Evolutionary conservation across 306 rosid genomes (phyloP).

Genomic region (Boehmeria nivea): DNA sequence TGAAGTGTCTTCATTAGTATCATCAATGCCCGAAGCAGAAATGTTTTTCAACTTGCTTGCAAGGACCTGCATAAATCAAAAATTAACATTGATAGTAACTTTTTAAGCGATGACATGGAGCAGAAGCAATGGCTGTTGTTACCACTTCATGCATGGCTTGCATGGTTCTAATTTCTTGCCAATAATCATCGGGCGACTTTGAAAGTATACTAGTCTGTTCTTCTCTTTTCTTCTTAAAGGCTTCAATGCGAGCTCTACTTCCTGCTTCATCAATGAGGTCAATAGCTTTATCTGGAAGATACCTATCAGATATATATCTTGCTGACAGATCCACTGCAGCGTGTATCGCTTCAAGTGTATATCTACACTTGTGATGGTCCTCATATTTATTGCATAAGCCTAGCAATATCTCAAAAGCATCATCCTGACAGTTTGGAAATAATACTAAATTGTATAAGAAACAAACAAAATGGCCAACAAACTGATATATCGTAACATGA

Average conservation of each 20-base stretch:
- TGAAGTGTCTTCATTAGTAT: conserved; percentile 31
- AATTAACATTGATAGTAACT: conserved; percentile 1
- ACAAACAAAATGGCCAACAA: conserved; percentile 7
- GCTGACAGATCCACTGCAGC: conserved; percentile 72
- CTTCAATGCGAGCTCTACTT: conserved; percentile 82
- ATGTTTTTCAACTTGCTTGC: conserved; percentile 51
- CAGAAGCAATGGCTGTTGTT: conserved; percentile 20
- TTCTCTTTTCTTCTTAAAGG: conserved; percentile 59
- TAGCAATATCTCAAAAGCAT: conserved; percentile 56
- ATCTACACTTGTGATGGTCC: conserved; percentile 72
- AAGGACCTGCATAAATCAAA: conserved; percentile 34
- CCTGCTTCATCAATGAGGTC: conserved; percentile 98
- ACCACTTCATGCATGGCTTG: conserved; percentile 77
- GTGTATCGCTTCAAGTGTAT: conserved; percentile 54
- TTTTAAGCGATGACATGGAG: not conserved
- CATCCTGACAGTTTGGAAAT: conserved; percentile 38
- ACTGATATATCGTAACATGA: conserved; percentile 5
- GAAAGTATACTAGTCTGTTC: conserved; percentile 50
- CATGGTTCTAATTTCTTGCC: conserved; percentile 75
- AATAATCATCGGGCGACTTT: conserved; percentile 61
- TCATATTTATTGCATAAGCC: conserved; percentile 73
- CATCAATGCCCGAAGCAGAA: conserved; percentile 40
- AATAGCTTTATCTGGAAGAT: conserved; percentile 97
- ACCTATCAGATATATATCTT: conserved; percentile 72
- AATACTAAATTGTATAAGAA: conserved; percentile 16